Base-by-base conservation (phyloP, 805 yeast species). In the Sugiyamaella chiloensis region DNA sequence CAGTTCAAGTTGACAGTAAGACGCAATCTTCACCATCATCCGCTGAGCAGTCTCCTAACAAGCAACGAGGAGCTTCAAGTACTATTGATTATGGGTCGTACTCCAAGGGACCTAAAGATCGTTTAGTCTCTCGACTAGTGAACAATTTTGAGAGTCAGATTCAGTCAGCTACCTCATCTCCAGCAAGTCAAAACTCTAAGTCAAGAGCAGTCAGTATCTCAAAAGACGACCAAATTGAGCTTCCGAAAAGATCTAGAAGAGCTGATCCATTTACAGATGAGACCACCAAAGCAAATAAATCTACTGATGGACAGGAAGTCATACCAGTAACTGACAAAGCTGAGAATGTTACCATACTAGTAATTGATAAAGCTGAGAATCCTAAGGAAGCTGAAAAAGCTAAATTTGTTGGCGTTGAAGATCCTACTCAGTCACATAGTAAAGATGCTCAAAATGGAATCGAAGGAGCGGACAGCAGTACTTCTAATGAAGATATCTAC, bases 41-140 rank as follows among this genome's bases (percentile, higher is more conserved):
- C 9, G 11, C 42, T 16, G n/a, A 24, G 4, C 20, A 17, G 24
- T 20, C 29, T 17, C 26, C 42, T 20, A n/a, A 14, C 6, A 30
- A 30, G 26, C 17, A 17, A 3, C 36, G 50, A 4, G 32, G 36
- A 7, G 50, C 50, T 7, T 31, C 36, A 9, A 48, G 52, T 17
- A 46, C 47, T 6, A 42, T 49, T 31, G 52, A 49, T 30, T 47
- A 46, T 43, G 42, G 39, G 17, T 49, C 52, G 2, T 49, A 49
- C 29, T 49, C 41, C 27, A 30, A 40, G 8, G 47, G 52, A 17
- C 52, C 52, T 9, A 24, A 49, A 9, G 52, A 49, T 41, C 40
- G 46, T 4, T 43, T 49, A 6, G 52, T 49, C n/a, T 46, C 52
- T 5, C 24, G 52, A 5, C 37, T 49, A 11, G 50, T 45, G 6